Evolutionary conservation across 192 early-diverging fungal genomes (phyloP).

Genomic region (Coemansia aciculifera): DNA sequence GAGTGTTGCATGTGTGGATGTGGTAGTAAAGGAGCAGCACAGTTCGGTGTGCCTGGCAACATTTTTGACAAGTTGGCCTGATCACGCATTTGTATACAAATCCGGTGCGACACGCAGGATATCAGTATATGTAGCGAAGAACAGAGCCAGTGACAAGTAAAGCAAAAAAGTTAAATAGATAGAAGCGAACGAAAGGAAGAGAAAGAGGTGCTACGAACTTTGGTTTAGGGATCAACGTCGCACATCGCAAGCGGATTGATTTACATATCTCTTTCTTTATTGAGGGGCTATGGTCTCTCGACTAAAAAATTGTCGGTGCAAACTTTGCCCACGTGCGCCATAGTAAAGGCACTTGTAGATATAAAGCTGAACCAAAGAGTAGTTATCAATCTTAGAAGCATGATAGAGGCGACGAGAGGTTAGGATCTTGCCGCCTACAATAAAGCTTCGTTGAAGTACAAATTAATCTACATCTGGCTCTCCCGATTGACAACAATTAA

Average conservation of each 20-base stretch:
- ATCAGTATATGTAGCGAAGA: too few relatives aligned
- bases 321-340: not conserved
- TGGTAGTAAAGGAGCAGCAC: not conserved
- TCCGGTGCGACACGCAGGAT: too few relatives aligned
- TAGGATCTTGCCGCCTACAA: slow-evolving; percentile 17
- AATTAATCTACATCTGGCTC: not conserved
- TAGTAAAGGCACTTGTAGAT: not conserved
- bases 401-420: slow-evolving; percentile 25
- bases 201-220: not conserved
- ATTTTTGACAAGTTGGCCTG: not conserved
- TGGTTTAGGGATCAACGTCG: slow-evolving; percentile 1
- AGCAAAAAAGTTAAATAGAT: too few relatives aligned
- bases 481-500: not conserved
- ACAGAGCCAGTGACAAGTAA: too few relatives aligned
- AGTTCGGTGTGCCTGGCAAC: not conserved
- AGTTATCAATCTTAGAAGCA: slow-evolving; percentile 32
- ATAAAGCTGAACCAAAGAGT: not conserved
- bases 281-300: too few relatives aligned
- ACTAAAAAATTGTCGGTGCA: not conserved
- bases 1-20: not conserved
- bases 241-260: not conserved
- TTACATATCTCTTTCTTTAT: not conserved
- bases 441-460: slow-evolving; percentile 36
- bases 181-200: not conserved
- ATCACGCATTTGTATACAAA: not conserved